Evolutionary conservation across 305 asterid species (phyloP).

Genomic region (Fraxinus platypoda): DNA sequence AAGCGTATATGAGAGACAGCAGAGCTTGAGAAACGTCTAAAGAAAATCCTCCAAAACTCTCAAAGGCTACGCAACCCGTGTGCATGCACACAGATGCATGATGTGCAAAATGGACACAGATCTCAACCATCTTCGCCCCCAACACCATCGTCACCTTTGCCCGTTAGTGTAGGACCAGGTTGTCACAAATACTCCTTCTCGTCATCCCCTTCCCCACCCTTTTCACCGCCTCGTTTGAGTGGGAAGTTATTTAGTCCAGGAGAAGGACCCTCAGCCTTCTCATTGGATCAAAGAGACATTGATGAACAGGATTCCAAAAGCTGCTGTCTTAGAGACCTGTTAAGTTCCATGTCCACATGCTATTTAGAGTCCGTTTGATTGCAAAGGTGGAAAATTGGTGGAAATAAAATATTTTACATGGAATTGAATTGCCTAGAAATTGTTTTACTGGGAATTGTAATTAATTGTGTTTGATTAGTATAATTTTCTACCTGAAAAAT

Average conservation of each 20-base stretch:
- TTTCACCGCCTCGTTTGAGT: not conserved
- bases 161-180: conserved; percentile 27
- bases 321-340: conserved; percentile 25
- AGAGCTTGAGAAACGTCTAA: not conserved
- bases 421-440: too few species aligned
- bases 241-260: not conserved
- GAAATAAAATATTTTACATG: too few species aligned
- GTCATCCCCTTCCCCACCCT: conserved; percentile 11
- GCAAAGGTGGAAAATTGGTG: too few species aligned
- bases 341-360: conserved; percentile 19
- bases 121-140: not conserved
- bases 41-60: not conserved
- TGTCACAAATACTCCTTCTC: conserved; percentile 16
- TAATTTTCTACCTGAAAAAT: too few species aligned
- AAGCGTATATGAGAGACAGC: not conserved
- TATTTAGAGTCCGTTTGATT: too few species aligned
- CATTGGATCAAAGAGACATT: conserved; percentile 19
- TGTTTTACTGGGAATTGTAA: too few species aligned
- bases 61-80: not conserved
- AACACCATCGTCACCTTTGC: conserved; percentile 26
- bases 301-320: not conserved
- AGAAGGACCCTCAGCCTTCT: conserved; percentile 5
- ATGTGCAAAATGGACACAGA: not conserved
- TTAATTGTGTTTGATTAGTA: too few species aligned
- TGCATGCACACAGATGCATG: not conserved